phyloP scores from a whole-genome alignment of 2,329 filamentous ascomycete genomes.

The Thyridium curvatum region DNA sequence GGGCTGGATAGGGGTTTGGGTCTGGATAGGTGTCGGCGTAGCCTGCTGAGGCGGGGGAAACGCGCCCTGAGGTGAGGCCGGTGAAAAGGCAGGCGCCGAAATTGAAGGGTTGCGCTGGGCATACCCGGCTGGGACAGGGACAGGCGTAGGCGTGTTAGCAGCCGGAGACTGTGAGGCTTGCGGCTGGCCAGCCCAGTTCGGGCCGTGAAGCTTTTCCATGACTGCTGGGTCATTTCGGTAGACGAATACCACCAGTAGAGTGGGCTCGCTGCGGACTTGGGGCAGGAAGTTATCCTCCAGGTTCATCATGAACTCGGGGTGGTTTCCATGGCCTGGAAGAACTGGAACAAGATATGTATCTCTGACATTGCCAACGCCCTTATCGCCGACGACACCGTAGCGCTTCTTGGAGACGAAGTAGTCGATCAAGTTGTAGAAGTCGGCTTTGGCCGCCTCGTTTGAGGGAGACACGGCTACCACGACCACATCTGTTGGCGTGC shows the following conservation, averaged over 20 bases:
- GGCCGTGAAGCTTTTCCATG: slow-evolving; percentile 27
- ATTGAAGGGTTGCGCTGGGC: slow-evolving; percentile 39
- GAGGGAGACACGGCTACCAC: slow-evolving; percentile 68
- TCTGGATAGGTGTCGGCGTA: slow-evolving; percentile 8
- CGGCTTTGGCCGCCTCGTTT: slow-evolving; percentile 50
- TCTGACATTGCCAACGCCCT: slow-evolving; percentile 66
- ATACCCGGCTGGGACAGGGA: slow-evolving; percentile 14
- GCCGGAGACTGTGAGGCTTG: slow-evolving; percentile 19
- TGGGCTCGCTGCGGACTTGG: slow-evolving; percentile 61
- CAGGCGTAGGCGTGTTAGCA: slow-evolving; percentile 21
- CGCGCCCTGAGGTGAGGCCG: slow-evolving; percentile 35
- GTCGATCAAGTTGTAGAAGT: slow-evolving; percentile 73
- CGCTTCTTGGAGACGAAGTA: slow-evolving; percentile 80
- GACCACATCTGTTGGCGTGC: slow-evolving; percentile 73
- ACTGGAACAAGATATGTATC: slow-evolving; percentile 91
- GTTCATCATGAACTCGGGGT: slow-evolving; percentile 84
- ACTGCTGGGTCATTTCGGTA: slow-evolving; percentile 56
- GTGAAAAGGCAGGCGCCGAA: slow-evolving; percentile 48
- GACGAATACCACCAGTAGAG: slow-evolving; percentile 80
- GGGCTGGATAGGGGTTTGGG: slow-evolving; percentile 22
- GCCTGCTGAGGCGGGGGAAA: slow-evolving; percentile 17
- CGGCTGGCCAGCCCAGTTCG: slow-evolving; percentile 19
- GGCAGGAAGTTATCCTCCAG: slow-evolving; percentile 81
- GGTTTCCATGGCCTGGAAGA: slow-evolving; percentile 59
- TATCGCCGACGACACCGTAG: slow-evolving; percentile 83